A percentile compares a stretch with the other conserved stretches of the same genome.
phyloP scores from a whole-genome alignment of 2,329 filamentous ascomycete genomes.

The Esteya vermicola region DNA sequence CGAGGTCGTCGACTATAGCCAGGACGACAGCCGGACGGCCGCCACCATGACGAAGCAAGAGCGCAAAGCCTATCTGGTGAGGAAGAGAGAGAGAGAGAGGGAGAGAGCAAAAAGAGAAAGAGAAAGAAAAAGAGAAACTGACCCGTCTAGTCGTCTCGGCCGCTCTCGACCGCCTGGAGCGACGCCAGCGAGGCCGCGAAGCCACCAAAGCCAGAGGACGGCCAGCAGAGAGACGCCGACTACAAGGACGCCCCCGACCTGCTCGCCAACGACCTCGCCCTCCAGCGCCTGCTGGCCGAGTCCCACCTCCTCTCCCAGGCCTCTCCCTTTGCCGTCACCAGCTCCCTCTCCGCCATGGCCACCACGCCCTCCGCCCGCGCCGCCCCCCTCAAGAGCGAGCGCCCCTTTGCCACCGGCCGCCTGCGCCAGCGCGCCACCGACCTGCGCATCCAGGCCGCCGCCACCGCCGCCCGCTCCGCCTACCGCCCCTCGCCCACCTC shows the following conservation, averaged over 20 bases:
- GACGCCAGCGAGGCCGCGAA: slow-evolving; percentile 1
- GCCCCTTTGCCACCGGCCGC: slow-evolving; percentile 43
- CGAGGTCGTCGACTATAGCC: slow-evolving; percentile 49
- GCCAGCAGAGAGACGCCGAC: no score
- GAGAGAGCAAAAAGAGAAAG: no score
- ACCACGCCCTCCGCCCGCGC: slow-evolving; percentile 13
- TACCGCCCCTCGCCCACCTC: slow-evolving; percentile 63
- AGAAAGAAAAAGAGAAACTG: no score
- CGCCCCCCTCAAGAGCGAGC: slow-evolving; percentile 16
- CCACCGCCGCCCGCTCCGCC: slow-evolving; percentile 32
- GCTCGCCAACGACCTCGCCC: slow-evolving; percentile 80
- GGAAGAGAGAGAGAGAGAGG: no score
- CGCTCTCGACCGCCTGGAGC: slow-evolving; percentile 21
- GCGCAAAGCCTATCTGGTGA: slow-evolving; percentile 64
- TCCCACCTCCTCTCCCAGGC: slow-evolving; percentile 66
- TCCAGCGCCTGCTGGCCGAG: slow-evolving; percentile 81
- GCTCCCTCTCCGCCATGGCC: slow-evolving; percentile 18
- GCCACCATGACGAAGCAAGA: slow-evolving; percentile 48
- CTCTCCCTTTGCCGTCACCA: slow-evolving; percentile 21
- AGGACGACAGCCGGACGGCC: background rate
- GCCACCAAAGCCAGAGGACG: slow-evolving; percentile 13
- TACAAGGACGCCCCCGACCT: slow-evolving; percentile 51
- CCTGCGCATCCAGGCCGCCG: slow-evolving; percentile 63
- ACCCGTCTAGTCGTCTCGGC: slow-evolving; percentile 32
- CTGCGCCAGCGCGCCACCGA: slow-evolving; percentile 73